A percentile compares a stretch with the other conserved stretches of the same genome.
phyloP scores from a whole-genome alignment of 73 alveolate species.

The Loxodes magnus region DNA sequence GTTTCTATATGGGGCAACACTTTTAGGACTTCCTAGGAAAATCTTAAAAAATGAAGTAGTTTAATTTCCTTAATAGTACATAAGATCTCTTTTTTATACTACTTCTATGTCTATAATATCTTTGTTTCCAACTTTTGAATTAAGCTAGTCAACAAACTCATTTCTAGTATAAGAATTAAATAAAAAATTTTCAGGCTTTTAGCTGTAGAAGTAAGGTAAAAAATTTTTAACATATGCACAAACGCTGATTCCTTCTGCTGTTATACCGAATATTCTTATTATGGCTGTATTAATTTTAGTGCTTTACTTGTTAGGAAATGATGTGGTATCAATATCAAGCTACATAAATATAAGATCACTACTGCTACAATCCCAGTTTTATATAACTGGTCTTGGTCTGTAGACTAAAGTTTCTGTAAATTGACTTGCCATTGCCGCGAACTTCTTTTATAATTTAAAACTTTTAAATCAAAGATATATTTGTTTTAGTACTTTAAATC shows the following conservation, averaged over 20 bases:
- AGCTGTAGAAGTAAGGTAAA: slow-evolving; percentile 91
- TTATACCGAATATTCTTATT: slow-evolving; percentile 89
- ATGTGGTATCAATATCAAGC: no score
- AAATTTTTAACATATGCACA: slow-evolving; percentile 84
- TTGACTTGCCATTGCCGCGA: no score
- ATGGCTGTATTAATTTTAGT: slow-evolving; percentile 19
- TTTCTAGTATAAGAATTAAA: slow-evolving; percentile 7
- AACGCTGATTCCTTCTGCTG: slow-evolving; percentile 87
- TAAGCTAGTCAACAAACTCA: not conserved
- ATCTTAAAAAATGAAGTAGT: slow-evolving; percentile 60
- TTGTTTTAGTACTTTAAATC: no score
- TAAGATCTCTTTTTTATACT: slow-evolving; percentile 56
- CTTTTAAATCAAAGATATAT: no score
- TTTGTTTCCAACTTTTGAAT: not conserved
- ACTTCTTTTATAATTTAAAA: no score
- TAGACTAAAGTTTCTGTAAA: no score
- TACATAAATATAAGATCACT: no score
- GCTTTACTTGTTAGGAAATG: no score
- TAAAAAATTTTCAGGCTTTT: slow-evolving; percentile 36
- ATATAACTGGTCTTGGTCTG: no score
- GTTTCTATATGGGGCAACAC: slow-evolving; percentile 69
- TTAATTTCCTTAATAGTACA: slow-evolving; percentile 43
- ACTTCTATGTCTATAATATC: slow-evolving; percentile 48
- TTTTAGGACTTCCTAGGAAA: slow-evolving; percentile 62
- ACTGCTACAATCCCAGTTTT: no score